Evolutionary conservation across 768 basidiomycete genomes (phyloP).

Genomic region (Calocybe indica): DNA sequence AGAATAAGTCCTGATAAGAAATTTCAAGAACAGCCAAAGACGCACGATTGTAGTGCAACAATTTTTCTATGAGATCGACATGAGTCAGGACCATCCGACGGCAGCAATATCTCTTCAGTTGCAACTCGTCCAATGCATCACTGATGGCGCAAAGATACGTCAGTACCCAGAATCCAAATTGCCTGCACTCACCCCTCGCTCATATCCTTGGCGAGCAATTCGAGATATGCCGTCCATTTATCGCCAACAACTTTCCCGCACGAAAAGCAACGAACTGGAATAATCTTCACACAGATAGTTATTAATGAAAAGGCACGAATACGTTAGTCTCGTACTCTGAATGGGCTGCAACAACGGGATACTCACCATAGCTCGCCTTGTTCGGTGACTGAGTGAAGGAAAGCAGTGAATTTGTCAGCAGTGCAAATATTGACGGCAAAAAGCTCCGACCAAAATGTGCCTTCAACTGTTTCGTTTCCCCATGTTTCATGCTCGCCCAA

Average conservation of each 20-base stretch:
- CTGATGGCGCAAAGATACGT: conserved; percentile 29
- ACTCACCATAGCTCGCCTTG: too few species aligned
- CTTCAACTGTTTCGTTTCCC: too few species aligned
- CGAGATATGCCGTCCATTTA: conserved; percentile 88
- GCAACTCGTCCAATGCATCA: conserved; percentile 84
- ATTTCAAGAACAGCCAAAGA: conserved; percentile 8
- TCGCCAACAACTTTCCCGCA: conserved; percentile 97
- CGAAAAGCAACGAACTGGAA: conserved; percentile 93
- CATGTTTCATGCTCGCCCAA: too few species aligned
- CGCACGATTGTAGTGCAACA: conserved; percentile 93
- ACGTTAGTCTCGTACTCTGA: too few species aligned
- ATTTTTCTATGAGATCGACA: conserved; percentile 95
- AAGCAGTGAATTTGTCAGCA: too few species aligned
- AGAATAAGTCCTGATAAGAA: not conserved
- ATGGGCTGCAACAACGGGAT: too few species aligned
- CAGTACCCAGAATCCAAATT: not conserved
- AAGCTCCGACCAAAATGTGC: too few species aligned
- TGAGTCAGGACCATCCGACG: conserved; percentile 96
- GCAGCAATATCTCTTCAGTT: conserved; percentile 93
- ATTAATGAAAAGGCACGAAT: too few species aligned
- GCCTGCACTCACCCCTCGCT: conserved; percentile 73
- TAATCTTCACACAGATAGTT: conserved; percentile 53
- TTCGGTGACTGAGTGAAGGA: too few species aligned
- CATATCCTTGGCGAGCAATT: conserved; percentile 72
- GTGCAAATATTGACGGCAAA: too few species aligned